Conservation (phyloP, 495 filamentous ascomycete species). For the Neurospora sublineolata region DNA sequence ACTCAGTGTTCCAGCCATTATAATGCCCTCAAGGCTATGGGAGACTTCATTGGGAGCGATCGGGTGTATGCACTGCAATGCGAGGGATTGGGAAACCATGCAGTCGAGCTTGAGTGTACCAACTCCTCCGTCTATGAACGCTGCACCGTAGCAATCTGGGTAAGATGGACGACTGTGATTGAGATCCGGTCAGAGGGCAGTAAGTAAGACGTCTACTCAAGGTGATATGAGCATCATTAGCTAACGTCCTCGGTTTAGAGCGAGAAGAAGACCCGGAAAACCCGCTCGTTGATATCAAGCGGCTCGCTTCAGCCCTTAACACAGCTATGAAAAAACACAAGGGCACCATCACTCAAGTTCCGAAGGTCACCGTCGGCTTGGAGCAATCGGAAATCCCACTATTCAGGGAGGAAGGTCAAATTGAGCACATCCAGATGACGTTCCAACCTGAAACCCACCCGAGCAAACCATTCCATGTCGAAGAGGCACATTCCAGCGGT, state of each 20-base stretch:
- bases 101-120: neutral
- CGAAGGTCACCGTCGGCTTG: neutral
- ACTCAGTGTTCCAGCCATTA: neutral
- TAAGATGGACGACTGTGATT: neutral
- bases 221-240: neutral
- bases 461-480: too few relatives aligned
- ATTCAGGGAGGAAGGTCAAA: neutral
- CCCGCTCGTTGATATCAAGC: neutral
- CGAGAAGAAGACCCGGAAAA: neutral
- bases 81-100: neutral
- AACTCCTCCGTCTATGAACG: neutral
- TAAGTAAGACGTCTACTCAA: neutral
- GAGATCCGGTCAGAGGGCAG: fast-evolving
- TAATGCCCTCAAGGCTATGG: neutral
- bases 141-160: neutral
- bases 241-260: neutral
- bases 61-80: too few relatives aligned
- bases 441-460: neutral
- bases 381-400: neutral
- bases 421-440: neutral
- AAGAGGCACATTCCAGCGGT: too few relatives aligned
- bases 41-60: too few relatives aligned
- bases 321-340: neutral
- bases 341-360: neutral
- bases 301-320: neutral